Evolutionary conservation across 2,329 filamentous ascomycete genomes (phyloP), one percentile per base, ranked within the genome.

Genomic region (Microdochium trichocladiopsis): DNA sequence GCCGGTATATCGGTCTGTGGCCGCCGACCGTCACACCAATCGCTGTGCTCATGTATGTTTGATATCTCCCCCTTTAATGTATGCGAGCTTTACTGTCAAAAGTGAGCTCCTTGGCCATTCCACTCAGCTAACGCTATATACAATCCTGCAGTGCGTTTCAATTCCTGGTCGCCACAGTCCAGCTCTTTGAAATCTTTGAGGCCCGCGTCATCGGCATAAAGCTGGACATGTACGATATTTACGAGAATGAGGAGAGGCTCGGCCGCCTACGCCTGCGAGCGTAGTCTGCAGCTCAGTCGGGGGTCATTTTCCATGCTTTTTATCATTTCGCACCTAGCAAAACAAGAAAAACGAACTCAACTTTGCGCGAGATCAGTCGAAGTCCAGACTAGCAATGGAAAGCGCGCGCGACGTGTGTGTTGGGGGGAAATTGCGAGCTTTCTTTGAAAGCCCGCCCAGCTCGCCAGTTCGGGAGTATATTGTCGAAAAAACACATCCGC

Each of bases 151-250:
- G 59, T 4, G 60, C 58, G 16, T 60, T 55, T 43, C 55, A 62
- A 50, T 58, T 62, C 25, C 21, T 58, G n/a, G 57, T 58, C 21
- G 60, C 61, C 4, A 56, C 61, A 53, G 50, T 63, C 25, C 61
- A 63, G 48, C 54, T 61, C 2, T 63, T 63, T 53, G 56, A 61
- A 47, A 60, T 61, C 53, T 60, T 63, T 55, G 61, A 63, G 51
- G 60, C 61, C 41, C 61, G 61, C 51, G 61, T 63, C 36, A 53
- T 63, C 48, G 59, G 59, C 22, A 54, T 63, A 14, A 60, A 60
- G 43, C 48, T 63, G 24, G 58, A 57, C 43, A 58, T 63, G 55
- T 55, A 60, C n/a, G 58, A 63, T 37, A 60, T 60, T 49, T 63
- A 63, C 52, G 60, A 63, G 51, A 59, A 57, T 22, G 61, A 61